Conservation (phyloP, 768 basidiomycete species). For the Mycena vitilis region DNA sequence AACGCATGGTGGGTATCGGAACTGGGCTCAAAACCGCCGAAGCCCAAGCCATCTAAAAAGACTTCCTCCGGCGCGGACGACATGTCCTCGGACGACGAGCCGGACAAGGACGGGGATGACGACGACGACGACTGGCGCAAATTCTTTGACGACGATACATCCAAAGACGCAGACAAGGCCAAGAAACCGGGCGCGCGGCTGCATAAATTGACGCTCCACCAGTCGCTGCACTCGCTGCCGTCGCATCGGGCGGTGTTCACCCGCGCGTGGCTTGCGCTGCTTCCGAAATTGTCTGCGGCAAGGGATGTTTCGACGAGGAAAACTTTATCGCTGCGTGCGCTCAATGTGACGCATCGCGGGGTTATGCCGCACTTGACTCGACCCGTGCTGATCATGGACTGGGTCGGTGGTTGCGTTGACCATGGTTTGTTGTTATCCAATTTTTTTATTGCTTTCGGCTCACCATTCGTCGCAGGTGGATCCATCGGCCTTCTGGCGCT, state of each 20-base stretch:
- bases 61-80: conserved; percentile 42
- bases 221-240: conserved; percentile 78
- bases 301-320: conserved; percentile 50
- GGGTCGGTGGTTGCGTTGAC: conserved; percentile 88
- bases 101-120: conserved; percentile 46
- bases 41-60: conserved; percentile 57
- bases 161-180: conserved; percentile 46
- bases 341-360: conserved; percentile 85
- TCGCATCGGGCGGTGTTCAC: conserved; percentile 88
- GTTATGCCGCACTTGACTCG: conserved; percentile 87
- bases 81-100: conserved; percentile 49
- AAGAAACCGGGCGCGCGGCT: conserved; percentile 60
- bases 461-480: conserved; percentile 64
- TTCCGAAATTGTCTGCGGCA: conserved; percentile 66
- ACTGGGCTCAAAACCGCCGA: conserved; percentile 67
- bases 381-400: conserved; percentile 89
- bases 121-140: conserved; percentile 79
- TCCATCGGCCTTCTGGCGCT: conserved; percentile 88
- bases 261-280: conserved; percentile 78
- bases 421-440: conserved; percentile 60
- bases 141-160: conserved; percentile 79
- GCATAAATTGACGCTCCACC: conserved; percentile 77
- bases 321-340: conserved; percentile 62
- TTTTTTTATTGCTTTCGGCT: background rate
- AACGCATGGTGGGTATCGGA: conserved; percentile 86